Conservation (phyloP, 176 grass and related monocot genomes). For the Avena sativa region DNA sequence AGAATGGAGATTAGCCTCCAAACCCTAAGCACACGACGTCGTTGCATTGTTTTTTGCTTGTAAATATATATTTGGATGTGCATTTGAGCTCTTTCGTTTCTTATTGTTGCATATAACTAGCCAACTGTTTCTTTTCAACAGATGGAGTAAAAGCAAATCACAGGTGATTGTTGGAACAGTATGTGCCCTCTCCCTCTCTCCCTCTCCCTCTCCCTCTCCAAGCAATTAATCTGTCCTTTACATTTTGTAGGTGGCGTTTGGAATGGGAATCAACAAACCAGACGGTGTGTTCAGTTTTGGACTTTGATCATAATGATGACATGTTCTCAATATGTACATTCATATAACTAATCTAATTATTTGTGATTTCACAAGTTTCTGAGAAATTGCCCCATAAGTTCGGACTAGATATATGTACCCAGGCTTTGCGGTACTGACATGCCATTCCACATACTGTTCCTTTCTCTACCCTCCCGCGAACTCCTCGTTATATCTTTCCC, state of each 20-base stretch:
- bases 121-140: slow-evolving; percentile 51
- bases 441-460: slow-evolving; percentile 12
- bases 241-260: slow-evolving; percentile 81
- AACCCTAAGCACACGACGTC: not conserved
- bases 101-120: slow-evolving; percentile 31
- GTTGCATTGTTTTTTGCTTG: not conserved
- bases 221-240: slow-evolving; percentile 9
- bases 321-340: slow-evolving; percentile 6
- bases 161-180: slow-evolving; percentile 96
- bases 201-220: not conserved
- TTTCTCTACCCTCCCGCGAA: not conserved
- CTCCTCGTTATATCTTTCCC: not conserved
- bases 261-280: slow-evolving; percentile 98
- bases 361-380: slow-evolving; percentile 23
- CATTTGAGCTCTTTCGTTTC: not conserved
- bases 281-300: slow-evolving; percentile 66
- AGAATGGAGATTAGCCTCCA: slow-evolving; percentile 22
- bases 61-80: not conserved
- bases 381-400: slow-evolving; percentile 25
- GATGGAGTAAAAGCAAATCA: slow-evolving; percentile 90
- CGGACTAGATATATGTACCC: not conserved
- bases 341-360: slow-evolving; percentile 39
- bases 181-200: slow-evolving; percentile 20
- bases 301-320: slow-evolving; percentile 39
- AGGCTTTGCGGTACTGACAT: slow-evolving; percentile 12